Evolutionary conservation across 352 stramenopile genomes (phyloP).

Genomic region (Ophiocytium majus): DNA sequence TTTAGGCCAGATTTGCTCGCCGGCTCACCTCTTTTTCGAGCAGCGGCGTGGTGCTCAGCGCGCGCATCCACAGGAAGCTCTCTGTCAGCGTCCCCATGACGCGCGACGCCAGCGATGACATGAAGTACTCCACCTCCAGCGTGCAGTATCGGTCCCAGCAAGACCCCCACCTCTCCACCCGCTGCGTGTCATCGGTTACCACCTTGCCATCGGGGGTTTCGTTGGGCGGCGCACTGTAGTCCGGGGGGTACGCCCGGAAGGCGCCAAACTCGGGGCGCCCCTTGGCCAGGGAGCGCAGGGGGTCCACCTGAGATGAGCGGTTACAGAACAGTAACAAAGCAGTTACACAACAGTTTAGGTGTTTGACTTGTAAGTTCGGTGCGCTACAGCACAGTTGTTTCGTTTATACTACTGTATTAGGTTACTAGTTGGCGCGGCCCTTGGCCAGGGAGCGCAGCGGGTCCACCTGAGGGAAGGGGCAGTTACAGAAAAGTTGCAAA

Average conservation of each 20-base stretch:
- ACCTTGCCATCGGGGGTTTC: constrained; percentile 91
- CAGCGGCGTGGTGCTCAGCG: constrained; percentile 43
- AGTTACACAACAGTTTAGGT: no score
- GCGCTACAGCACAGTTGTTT: no score
- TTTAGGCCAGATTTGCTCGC: no score
- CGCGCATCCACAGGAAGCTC: constrained; percentile 78
- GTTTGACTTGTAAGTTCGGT: no score
- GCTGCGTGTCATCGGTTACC: constrained; percentile 80
- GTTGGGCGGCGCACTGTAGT: constrained; percentile 86
- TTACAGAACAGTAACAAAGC: no score
- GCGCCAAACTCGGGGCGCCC: constrained; percentile 87
- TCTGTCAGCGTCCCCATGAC: constrained; percentile 87
- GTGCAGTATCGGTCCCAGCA: constrained; percentile 92
- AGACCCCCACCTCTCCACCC: constrained; percentile 92
- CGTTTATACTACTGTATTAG: no score
- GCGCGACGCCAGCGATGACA: constrained; percentile 80
- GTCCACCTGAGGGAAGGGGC: no score
- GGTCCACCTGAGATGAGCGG: constrained; percentile 88
- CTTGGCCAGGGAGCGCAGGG: constrained; percentile 86
- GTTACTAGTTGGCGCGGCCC: no score
- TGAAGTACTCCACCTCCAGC: constrained; percentile 94
- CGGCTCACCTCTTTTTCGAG: constrained; percentile 52
- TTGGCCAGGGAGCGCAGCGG: no score
- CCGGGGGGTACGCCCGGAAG: constrained; percentile 94
- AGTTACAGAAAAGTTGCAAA: no score